Base-by-base conservation (phyloP, 2,329 filamentous ascomycete genomes). In the Neocucurbitaria cava region DNA sequence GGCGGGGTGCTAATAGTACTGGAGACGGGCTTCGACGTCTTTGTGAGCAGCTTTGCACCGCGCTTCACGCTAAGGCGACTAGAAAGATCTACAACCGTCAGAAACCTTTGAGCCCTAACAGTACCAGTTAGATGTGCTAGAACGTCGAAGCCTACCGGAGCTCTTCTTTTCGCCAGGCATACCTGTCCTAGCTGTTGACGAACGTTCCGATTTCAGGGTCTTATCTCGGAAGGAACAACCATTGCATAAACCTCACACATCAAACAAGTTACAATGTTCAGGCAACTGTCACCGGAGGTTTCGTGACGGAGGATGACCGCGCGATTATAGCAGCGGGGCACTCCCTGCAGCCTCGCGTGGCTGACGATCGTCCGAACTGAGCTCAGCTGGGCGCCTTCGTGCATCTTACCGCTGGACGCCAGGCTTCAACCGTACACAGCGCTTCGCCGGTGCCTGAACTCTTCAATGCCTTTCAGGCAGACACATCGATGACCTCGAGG, bases 101-200 rank as follows among this genome's bases (percentile, higher is more conserved):
- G 54, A 13, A 18, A 35, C 10, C 15, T 28, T 4, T 13, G 41
- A 35, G 28, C 4, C 2, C 24, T 28, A 17, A 17, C 9, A 28
- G 26, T n/a, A 39, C 41, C 41, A 43, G 6, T 13, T 10, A 4
- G 3, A 18, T 17, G 18, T 41, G 5, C 15, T 38, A 28, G 39
- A n/a, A 28, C 21, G 45, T 18, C 38, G 42, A 42, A 35, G 41
- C 56, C 45, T 63, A 73, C 72, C 72, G 61, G 66, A 56, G 43
- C 56, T 59, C 56, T 68, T 73, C 58, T 64, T 69, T 53, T 71
- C 68, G 40, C 61, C 59, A 17, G 70, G 64, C 71, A 74, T 73
- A 51, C 45, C 42, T 57, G 47, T 26, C 69, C 73, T 71, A 49
- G 47, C 40, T 57, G 49, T 26, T 52, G 43, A 46, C 46, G 50